Conservation (phyloP, 2,329 filamentous ascomycete species). For the Aspergillus versicolor region DNA sequence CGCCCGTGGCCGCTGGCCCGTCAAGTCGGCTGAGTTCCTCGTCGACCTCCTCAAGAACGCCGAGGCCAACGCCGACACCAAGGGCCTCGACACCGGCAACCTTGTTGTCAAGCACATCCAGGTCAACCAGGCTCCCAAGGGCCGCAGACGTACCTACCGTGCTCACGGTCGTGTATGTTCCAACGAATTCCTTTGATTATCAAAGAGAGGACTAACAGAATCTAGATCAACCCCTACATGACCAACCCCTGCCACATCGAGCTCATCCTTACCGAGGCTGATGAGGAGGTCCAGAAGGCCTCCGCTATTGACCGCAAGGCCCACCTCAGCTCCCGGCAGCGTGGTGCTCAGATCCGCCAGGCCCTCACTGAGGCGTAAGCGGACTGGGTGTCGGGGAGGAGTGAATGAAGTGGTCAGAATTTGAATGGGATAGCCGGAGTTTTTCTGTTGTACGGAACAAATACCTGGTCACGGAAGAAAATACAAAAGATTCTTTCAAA, state of each 20-base stretch:
- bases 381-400: conserved; percentile 30
- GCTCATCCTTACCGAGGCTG: conserved; percentile 96
- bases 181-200: conserved; percentile 1
- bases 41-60: conserved; percentile 97
- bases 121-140: conserved; percentile 99
- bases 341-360: conserved; percentile 65
- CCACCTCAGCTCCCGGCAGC: conserved; percentile 88
- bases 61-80: conserved; percentile 94
- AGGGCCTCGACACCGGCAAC: conserved; percentile 96
- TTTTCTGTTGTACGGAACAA: conserved; percentile 34
- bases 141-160: conserved; percentile 98
- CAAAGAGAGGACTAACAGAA: background rate
- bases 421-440: conserved; percentile 38
- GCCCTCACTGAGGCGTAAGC: conserved; percentile 59
- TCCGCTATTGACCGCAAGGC: conserved; percentile 65
- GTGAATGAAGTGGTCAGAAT: conserved; percentile 26
- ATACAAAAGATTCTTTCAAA: conserved; percentile 25
- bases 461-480: conserved; percentile 30
- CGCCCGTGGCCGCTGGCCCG: conserved; percentile 95
- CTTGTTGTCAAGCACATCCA: conserved; percentile 99
- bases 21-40: conserved; percentile 98
- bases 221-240: conserved; percentile 99
- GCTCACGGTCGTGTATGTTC: conserved; percentile 97
- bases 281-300: conserved; percentile 93
- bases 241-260: conserved; percentile 99